Percentiles rank a stretch among this genome's conserved stretches.
phyloP scores from a whole-genome alignment of 1,284 basidiomycete genomes.

The Cerrena zonata region DNA sequence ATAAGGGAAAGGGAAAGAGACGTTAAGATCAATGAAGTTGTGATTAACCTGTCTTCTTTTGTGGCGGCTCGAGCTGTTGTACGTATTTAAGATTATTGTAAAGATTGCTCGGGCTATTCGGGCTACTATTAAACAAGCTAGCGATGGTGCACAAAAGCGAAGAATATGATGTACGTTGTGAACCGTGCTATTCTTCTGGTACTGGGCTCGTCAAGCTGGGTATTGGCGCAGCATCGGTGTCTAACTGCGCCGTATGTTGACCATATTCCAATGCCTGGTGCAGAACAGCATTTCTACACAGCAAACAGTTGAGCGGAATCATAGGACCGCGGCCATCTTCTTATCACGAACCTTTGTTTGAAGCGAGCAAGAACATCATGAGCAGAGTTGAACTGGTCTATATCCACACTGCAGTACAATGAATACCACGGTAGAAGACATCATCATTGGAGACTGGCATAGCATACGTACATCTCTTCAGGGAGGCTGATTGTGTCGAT shows the following conservation, averaged over 20 bases:
- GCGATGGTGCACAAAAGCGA: background rate
- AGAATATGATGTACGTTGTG: background rate
- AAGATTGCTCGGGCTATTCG: background rate
- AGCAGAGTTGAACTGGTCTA: conserved; percentile 42
- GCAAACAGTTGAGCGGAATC: background rate
- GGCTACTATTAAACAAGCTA: background rate
- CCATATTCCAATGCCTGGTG: conserved; percentile 52
- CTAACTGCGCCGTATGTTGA: conserved; percentile 7
- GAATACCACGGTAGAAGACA: conserved; percentile 8
- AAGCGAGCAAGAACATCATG: conserved; percentile 50
- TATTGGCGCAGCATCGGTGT: background rate
- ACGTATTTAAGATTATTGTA: background rate
- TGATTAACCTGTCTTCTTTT: background rate
- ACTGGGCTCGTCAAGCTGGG: background rate
- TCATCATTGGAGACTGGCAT: background rate
- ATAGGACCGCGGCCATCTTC: too few species aligned
- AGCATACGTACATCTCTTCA: conserved; percentile 23
- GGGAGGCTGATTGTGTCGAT: conserved; percentile 50
- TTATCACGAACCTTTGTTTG: conserved; percentile 52
- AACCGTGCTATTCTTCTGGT: background rate
- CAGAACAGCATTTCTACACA: conserved; percentile 50
- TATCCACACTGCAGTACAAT: conserved; percentile 14
- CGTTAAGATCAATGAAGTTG: conserved; percentile 12
- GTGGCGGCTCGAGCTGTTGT: conserved; percentile 4
- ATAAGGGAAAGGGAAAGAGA: conserved; percentile 25